Base-by-base conservation (phyloP, 441 rosid species). In the Croton setiger region DNA sequence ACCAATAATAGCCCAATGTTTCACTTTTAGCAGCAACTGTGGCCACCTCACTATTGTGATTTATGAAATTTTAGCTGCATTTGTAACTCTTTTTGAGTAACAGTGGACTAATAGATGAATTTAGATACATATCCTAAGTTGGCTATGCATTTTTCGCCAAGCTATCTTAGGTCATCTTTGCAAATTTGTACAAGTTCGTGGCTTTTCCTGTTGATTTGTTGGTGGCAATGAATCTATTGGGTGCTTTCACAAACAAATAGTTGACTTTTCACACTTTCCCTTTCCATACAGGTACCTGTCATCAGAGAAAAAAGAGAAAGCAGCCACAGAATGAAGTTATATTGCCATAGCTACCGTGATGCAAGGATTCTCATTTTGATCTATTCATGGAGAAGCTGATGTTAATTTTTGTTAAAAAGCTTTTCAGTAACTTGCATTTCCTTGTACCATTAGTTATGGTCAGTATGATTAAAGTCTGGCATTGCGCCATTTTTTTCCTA, bases 211-310 rank as follows among this genome's bases (percentile, higher is more conserved):
- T 48, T 49, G 49, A 67, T 58, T 20, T 10, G 2, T 69, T 18
- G 17, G 20, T 7, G 51, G 6, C 21, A 27, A 23, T 27, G 41
- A 35, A 66, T 41, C 14, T 3, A n/a, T 7, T 13, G 37, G 15
- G 4, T 37, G 41, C 7, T 43, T 39, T 7, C 7, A 31, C 36
- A 45, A 51, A 20, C 55, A 23, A 1, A 41, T 36, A 39, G 2
- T 44, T 15, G 14, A 10, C 61, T 17, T 57, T 37, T 23, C 63
- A 36, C 20, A 43, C 45, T 10, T 5, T 63, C 14, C 21, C 31
- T 47, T 64, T 13, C 21, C 35, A 36, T 60, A n/a, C n/a, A 86
- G 91, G 80, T 84, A 84, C 79, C 76, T 84, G 67, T 58, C 82
- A n/a, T 51, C 82, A 4, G 78, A 72, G 74, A 75, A 84, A 77